Percentiles rank a stretch among this genome's conserved stretches.
phyloP scores from a whole-genome alignment of 1,139 yeast species.

The Kurtzmaniella quercitrusa region DNA sequence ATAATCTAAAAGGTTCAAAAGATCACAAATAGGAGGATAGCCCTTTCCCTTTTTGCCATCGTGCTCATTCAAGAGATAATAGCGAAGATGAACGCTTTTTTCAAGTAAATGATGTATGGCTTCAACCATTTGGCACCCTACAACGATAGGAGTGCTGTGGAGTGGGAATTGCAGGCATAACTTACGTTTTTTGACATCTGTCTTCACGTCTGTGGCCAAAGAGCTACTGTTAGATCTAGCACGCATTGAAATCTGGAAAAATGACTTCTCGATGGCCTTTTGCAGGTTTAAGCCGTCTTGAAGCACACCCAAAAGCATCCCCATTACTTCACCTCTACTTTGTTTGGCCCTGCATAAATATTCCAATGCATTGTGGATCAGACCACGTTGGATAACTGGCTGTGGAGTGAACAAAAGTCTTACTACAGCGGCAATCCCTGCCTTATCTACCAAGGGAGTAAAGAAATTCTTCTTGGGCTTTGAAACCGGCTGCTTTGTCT shows the following conservation, averaged over 20 bases:
- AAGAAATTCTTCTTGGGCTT: slow-evolving; percentile 36
- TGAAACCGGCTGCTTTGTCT: background rate
- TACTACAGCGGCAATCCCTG: slow-evolving; percentile 71
- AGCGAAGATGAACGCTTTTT: slow-evolving; percentile 63
- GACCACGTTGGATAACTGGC: slow-evolving; percentile 59
- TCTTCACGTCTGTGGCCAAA: slow-evolving; percentile 8
- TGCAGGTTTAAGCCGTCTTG: slow-evolving; percentile 70
- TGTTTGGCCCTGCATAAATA: slow-evolving; percentile 74
- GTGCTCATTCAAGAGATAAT: slow-evolving; percentile 78
- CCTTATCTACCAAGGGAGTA: slow-evolving; percentile 68
- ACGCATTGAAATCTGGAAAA: slow-evolving; percentile 46
- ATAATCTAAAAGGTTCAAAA: slow-evolving; percentile 61
- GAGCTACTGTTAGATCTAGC: slow-evolving; percentile 12
- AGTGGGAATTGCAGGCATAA: slow-evolving; percentile 42
- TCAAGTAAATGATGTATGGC: slow-evolving; percentile 70
- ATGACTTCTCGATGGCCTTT: slow-evolving; percentile 61
- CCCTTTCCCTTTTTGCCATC: slow-evolving; percentile 51
- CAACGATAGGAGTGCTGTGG: slow-evolving; percentile 62
- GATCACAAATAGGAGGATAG: slow-evolving; percentile 60
- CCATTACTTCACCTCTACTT: slow-evolving; percentile 73
- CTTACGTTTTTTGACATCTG: slow-evolving; percentile 4
- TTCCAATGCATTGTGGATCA: slow-evolving; percentile 62
- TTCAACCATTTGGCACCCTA: slow-evolving; percentile 77
- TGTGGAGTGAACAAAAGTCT: slow-evolving; percentile 75
- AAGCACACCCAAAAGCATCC: slow-evolving; percentile 61